These are phyloP conservation scores for Coniophora puteana DNA, from an alignment of 1,284 basidiomycete species.

Conservation along the genomic window DNA sequence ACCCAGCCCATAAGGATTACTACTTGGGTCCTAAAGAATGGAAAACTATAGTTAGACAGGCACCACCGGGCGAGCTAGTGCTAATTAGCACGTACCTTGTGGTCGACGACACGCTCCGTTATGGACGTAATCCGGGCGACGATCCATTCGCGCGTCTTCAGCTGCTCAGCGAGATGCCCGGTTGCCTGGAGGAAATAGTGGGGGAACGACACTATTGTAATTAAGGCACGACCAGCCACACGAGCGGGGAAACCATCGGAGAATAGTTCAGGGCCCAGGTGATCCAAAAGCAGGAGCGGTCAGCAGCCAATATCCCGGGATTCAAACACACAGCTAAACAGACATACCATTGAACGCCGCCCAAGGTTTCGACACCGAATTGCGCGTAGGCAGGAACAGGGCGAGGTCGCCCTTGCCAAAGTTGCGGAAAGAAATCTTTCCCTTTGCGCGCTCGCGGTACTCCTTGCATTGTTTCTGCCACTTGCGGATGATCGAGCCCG, in stretches of 20 bases:
- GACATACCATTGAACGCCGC: constrained; percentile 90
- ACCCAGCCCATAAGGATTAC: constrained; percentile 78
- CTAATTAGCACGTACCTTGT: constrained; percentile 50
- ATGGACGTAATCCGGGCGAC: constrained; percentile 90
- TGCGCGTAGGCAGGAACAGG: constrained; percentile 92
- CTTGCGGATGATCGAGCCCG: constrained; percentile 84
- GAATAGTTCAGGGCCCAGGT: background rate
- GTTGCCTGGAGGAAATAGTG: constrained; percentile 95
- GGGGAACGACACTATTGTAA: constrained; percentile 92
- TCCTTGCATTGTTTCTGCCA: constrained; percentile 97
- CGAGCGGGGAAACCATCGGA: constrained; percentile 36
- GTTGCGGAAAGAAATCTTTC: constrained; percentile 92
- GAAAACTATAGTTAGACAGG: constrained; percentile 4
- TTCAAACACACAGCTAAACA: constrained; percentile 4
- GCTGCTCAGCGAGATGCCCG: constrained; percentile 79
- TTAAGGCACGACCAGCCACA: too few relatives aligned
- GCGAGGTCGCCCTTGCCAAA: constrained; percentile 93
- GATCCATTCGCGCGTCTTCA: constrained; percentile 89
- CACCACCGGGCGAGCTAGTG: constrained; percentile 5
- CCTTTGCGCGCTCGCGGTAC: constrained; percentile 87
- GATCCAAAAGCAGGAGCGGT: constrained; percentile 16
- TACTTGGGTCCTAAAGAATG: constrained; percentile 61
- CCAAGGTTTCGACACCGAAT: constrained; percentile 90
- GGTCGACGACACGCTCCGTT: constrained; percentile 79
- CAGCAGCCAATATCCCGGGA: constrained; percentile 19